phyloP scores from a whole-genome alignment of 495 filamentous ascomycete genomes.

The Annulohypoxylon moriforme region DNA sequence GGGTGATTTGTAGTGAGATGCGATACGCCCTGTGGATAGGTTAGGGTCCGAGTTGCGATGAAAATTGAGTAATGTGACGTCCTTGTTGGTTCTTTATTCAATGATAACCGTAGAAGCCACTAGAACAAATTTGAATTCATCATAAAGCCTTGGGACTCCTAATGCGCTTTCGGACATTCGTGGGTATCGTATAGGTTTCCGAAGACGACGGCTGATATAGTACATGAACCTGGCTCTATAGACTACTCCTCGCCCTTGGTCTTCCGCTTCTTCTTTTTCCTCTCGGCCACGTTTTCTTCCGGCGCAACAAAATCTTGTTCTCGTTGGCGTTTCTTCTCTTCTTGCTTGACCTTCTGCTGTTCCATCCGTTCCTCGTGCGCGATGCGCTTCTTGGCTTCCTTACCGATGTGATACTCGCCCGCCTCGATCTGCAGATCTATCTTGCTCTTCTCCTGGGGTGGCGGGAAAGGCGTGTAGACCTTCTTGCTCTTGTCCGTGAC shows the following conservation, averaged over 20 bases:
- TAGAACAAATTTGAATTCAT: neutral
- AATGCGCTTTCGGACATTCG: constrained; percentile 3
- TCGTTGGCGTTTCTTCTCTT: constrained; percentile 86
- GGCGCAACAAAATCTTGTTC: constrained; percentile 89
- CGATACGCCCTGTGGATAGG: neutral
- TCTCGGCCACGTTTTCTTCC: constrained; percentile 72
- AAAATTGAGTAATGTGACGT: neutral
- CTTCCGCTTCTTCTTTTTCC: constrained; percentile 70
- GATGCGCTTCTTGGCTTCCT: constrained; percentile 88
- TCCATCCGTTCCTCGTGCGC: constrained; percentile 82
- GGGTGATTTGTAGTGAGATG: no score
- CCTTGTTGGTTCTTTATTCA: neutral
- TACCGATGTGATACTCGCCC: constrained; percentile 94
- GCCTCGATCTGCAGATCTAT: constrained; percentile 97
- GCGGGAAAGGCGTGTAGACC: constrained; percentile 83
- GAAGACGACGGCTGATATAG: constrained; percentile 22
- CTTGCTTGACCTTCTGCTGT: constrained; percentile 83
- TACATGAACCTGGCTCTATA: constrained; percentile 1
- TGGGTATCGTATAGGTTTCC: constrained; percentile 37
- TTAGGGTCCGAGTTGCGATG: neutral
- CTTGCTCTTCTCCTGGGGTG: constrained; percentile 76
- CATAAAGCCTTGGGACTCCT: neutral
- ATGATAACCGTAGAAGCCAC: neutral
- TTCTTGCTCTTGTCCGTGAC: constrained; percentile 95
- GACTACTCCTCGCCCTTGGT: constrained; percentile 59